Evolutionary conservation across 139 green algal genomes (phyloP).

Genomic region (Haematococcus sp.): DNA sequence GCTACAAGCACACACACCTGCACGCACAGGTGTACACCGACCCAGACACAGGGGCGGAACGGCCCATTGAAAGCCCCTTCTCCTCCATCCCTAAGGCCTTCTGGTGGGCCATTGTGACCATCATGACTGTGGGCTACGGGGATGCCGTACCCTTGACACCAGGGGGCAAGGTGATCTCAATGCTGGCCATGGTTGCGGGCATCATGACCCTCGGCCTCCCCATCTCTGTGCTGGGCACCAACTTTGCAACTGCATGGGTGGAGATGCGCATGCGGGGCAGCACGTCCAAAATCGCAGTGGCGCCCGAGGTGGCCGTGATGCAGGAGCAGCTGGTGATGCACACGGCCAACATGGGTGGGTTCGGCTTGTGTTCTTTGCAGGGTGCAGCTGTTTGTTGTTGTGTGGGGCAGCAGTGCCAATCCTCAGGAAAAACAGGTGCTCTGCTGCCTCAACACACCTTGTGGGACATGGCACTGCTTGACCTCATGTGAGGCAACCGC

Average conservation of each 20-base stretch:
- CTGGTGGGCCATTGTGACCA: conserved; percentile 46
- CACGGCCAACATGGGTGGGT: not conserved
- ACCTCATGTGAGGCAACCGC: too few relatives aligned
- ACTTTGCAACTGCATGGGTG: conserved; percentile 33
- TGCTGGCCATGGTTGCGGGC: conserved; percentile 30
- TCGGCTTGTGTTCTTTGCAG: too few relatives aligned
- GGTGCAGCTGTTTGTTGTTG: too few relatives aligned
- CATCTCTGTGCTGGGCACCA: conserved; percentile 38
- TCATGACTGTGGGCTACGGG: conserved; percentile 48
- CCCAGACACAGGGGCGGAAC: too few relatives aligned
- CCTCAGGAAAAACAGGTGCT: too few relatives aligned
- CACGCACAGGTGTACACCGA: too few relatives aligned
- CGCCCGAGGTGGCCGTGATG: not conserved
- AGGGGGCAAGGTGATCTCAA: conserved; percentile 24
- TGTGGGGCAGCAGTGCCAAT: too few relatives aligned
- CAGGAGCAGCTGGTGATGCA: not conserved
- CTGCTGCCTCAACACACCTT: too few relatives aligned
- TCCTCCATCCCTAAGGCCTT: conserved; percentile 17
- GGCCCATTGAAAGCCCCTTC: conserved; percentile 1
- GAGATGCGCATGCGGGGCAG: conserved; percentile 1
- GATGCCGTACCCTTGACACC: conserved; percentile 31
- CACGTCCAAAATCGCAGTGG: not conserved
- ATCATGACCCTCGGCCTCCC: conserved; percentile 36
- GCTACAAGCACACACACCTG: too few relatives aligned
- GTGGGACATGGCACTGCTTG: too few relatives aligned